Percentiles rank a stretch among this genome's conserved stretches.
Conservation (phyloP, 192 early-diverging fungal genomes). For the Cladochytrium replicatum region DNA sequence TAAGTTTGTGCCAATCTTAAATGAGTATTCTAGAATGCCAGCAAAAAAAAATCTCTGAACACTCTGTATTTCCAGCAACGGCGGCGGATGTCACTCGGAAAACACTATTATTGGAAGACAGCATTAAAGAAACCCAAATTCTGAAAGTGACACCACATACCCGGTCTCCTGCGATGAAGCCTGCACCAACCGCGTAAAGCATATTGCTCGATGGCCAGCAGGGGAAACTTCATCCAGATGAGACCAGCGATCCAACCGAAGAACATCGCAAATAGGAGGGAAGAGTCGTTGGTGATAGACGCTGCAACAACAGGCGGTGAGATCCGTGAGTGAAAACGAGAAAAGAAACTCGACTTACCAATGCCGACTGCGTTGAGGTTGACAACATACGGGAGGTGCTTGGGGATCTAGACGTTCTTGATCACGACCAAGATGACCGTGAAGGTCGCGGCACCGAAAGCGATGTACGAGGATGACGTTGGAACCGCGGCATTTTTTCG, state of each 20-base stretch:
- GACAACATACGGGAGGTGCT: constrained; percentile 41
- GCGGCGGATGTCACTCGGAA: too few relatives aligned
- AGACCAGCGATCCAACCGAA: constrained; percentile 12
- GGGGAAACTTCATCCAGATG: constrained; percentile 17
- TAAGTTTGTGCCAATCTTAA: too few relatives aligned
- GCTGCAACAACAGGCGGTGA: too few relatives aligned
- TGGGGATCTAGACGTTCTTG: constrained; percentile 39
- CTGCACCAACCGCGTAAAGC: constrained; percentile 21
- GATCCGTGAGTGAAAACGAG: too few relatives aligned
- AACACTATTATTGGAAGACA: too few relatives aligned
- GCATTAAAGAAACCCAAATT: too few relatives aligned
- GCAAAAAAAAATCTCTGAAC: too few relatives aligned
- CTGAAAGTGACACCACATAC: too few relatives aligned
- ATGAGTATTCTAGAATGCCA: too few relatives aligned
- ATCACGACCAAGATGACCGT: constrained; percentile 30
- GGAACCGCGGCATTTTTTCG: constrained; percentile 26
- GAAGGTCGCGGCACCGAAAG: constrained; percentile 27
- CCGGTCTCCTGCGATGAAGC: constrained; percentile 31
- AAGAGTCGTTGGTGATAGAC: constrained; percentile 3
- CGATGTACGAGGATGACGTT: constrained; percentile 20
- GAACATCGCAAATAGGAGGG: constrained; percentile 19
- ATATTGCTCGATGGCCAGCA: constrained; percentile 15
- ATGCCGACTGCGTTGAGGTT: constrained; percentile 42
- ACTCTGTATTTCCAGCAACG: too few relatives aligned
- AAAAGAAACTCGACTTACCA: too few relatives aligned